Evolutionary conservation across 176 grass and related monocot genomes (phyloP), one percentile per base, ranked within the genome.

Genomic region (Alopecurus myosuroides): DNA sequence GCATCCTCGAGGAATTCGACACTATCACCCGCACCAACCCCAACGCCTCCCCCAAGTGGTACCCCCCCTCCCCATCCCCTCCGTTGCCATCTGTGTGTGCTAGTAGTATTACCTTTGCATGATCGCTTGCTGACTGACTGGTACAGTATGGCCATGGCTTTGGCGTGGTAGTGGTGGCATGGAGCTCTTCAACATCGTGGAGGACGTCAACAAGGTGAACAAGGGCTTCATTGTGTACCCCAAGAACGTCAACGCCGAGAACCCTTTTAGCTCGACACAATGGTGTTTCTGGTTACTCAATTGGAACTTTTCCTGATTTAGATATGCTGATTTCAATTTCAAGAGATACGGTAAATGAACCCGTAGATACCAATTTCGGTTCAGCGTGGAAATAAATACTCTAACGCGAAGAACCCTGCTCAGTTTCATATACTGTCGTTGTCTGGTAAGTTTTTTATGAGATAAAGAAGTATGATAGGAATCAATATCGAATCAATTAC

Each of bases 171-270:
- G 11, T n/a, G n/a, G n/a, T n/a, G n/a, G n/a, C 80, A 92, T 98
- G 95, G 93, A 98, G 77, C 93, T 98, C 70, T 95, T 93, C 82
- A 95, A 92, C 61, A 98, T 98, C 20, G 89, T 98, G 57, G 95
- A 98, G 84, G 95, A 98, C 72, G 93, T 98, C 71, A 93, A 98
- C 86, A 98, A 98, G 80, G 95, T 98, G 12, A 95, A 91, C 50
- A n/a, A n/a, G n/a, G n/a, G n/a, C n/a, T n/a, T n/a, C n/a, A n/a
- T n/a, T n/a, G n/a, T n/a, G n/a, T n/a, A n/a, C n/a, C n/a, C n/a
- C n/a, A n/a, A n/a, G n/a, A n/a, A n/a, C n/a, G n/a, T n/a, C n/a
- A n/a, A n/a, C n/a, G n/a, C n/a, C n/a, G n/a, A n/a, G n/a, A n/a
- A n/a, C n/a, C n/a, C n/a, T n/a, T n/a, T n/a, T n/a, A n/a, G n/a